Evolutionary conservation across 148 eudicot genomes (phyloP).

Genomic region (Rhododendron molle): DNA sequence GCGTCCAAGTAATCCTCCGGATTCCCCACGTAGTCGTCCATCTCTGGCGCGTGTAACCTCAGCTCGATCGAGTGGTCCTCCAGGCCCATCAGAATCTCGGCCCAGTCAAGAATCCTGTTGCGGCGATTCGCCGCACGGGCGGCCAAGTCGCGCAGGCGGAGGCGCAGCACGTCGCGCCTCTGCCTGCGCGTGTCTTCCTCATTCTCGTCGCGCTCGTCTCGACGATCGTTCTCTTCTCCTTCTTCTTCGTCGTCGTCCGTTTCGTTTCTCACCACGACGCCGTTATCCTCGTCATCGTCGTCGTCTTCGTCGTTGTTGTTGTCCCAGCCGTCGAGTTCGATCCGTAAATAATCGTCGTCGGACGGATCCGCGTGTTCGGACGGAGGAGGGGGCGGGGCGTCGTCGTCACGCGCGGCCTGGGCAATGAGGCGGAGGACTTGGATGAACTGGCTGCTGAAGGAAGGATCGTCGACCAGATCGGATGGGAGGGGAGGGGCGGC

Average conservation of each 20-base stretch:
- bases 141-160: conserved; percentile 55
- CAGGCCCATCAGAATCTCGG: conserved; percentile 76
- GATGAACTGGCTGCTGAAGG: conserved; percentile 50
- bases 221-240: conserved; percentile 22
- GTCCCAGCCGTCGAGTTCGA: conserved; percentile 61
- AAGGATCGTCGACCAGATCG: conserved; percentile 28
- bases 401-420: conserved; percentile 61
- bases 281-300: conserved; percentile 30
- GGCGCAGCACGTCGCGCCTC: conserved; percentile 51
- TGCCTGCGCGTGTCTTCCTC: conserved; percentile 36
- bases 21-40: conserved; percentile 54
- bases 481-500: conserved; percentile 10
- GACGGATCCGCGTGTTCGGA: conserved; percentile 33
- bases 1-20: conserved; percentile 87
- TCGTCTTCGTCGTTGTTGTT: conserved; percentile 27
- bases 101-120: conserved; percentile 77
- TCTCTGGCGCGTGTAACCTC: conserved; percentile 45
- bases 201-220: conserved; percentile 12
- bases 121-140: conserved; percentile 45
- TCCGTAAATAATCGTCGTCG: conserved; percentile 47
- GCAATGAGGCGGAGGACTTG: conserved; percentile 67
- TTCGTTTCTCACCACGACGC: conserved; percentile 23
- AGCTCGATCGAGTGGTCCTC: conserved; percentile 77
- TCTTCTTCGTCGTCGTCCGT: conserved; percentile 32
- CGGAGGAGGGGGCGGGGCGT: conserved; percentile 58